Conservation (phyloP, 2,329 filamentous ascomycete genomes). For the Curvularia verruculosa region DNA sequence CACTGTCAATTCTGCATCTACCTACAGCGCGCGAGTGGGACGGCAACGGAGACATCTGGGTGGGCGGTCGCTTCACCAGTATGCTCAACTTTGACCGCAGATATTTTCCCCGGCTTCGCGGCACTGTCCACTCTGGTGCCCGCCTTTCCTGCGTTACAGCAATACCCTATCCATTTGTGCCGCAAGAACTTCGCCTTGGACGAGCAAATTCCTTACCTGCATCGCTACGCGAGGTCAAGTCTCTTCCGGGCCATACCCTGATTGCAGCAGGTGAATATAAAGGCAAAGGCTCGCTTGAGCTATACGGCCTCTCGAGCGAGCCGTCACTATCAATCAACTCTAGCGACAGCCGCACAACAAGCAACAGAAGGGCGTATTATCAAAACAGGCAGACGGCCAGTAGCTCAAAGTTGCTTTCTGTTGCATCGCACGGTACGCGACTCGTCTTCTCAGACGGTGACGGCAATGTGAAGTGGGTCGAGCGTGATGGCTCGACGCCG, state of each 20-base stretch:
- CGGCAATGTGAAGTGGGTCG: slow-evolving; percentile 87
- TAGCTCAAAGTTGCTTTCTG: slow-evolving; percentile 78
- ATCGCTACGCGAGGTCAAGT: slow-evolving; percentile 62
- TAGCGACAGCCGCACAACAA: slow-evolving; percentile 35
- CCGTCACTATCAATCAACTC: slow-evolving; percentile 39
- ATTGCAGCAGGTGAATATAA: slow-evolving; percentile 91
- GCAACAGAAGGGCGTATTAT: slow-evolving; percentile 52
- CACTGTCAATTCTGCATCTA: slow-evolving; percentile 81
- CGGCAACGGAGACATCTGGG: slow-evolving; percentile 79
- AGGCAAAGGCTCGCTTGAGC: slow-evolving; percentile 84
- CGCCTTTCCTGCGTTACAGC: slow-evolving; percentile 75
- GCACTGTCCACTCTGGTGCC: slow-evolving; percentile 83
- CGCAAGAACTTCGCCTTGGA: slow-evolving; percentile 65
- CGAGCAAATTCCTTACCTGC: slow-evolving; percentile 61
- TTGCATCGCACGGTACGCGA: slow-evolving; percentile 79
- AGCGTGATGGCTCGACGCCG: slow-evolving; percentile 72
- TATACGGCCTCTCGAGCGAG: slow-evolving; percentile 69
- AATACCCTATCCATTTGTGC: slow-evolving; percentile 70
- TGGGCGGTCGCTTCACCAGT: slow-evolving; percentile 86
- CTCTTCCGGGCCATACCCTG: slow-evolving; percentile 66
- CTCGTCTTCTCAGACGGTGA: slow-evolving; percentile 84
- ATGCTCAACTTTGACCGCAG: slow-evolving; percentile 89
- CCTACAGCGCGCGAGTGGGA: slow-evolving; percentile 62
- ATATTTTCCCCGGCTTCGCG: slow-evolving; percentile 77
- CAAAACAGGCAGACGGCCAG: slow-evolving; percentile 82